phyloP scores from a whole-genome alignment of 345 rosid genomes.

The Citrus sinensis region DNA sequence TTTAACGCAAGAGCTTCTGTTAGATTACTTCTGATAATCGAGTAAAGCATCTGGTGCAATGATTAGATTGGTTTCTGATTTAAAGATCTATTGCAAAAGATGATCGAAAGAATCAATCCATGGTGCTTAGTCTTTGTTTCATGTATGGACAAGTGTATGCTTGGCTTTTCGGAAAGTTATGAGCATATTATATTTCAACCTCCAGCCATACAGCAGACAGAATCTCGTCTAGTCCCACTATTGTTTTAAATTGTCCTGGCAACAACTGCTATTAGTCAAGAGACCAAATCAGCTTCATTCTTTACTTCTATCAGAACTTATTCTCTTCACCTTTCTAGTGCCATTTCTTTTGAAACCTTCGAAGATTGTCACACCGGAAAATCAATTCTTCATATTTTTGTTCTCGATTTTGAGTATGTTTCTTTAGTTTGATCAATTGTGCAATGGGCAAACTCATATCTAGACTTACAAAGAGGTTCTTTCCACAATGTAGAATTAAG shows the following conservation, averaged over 20 bases:
- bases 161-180: not conserved
- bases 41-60: not conserved
- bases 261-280: not conserved
- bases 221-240: not conserved
- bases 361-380: not conserved
- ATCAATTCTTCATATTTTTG: not conserved
- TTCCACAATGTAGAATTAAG: conserved; percentile 30
- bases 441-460: conserved; percentile 45
- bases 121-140: not conserved
- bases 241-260: not conserved
- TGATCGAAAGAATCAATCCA: not conserved
- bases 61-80: not conserved
- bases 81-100: not conserved
- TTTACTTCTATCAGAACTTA: conserved; percentile 20
- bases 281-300: conserved; percentile 5
- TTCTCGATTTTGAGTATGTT: not conserved
- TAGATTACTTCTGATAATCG: not conserved
- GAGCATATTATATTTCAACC: not conserved
- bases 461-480: conserved; percentile 43
- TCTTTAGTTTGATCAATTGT: not conserved
- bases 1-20: not conserved
- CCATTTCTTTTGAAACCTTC: not conserved
- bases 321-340: conserved; percentile 15
- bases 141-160: not conserved
- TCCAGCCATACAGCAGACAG: not conserved